Evolutionary conservation across 352 stramenopile species (phyloP), one percentile per base, ranked within the genome.

Genomic region (Phytophthora cactorum): DNA sequence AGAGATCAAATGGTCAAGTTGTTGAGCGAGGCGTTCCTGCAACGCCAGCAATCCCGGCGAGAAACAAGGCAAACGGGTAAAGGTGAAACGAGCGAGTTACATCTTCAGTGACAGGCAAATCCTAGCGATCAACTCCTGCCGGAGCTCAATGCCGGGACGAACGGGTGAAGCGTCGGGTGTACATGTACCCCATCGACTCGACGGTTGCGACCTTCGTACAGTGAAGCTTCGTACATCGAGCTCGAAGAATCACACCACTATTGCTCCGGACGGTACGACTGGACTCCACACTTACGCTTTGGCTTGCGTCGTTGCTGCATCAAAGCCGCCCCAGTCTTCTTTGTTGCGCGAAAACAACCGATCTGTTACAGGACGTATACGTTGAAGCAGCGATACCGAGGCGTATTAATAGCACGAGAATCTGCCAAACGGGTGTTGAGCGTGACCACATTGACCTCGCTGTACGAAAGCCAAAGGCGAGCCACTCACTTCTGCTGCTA

Each of bases 81-180:
- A 65, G 38, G 34, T 44, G 51, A 25, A 55, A n/a, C 29, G 29
- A 49, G 51, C 31, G 17, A 63, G 60, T 63, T 39, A 22, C 22
- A 63, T 49, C 61, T 57, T 41, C 32, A 14, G 25, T 60, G 59
- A 47, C 50, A 52, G 32, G 51, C 52, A 67, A 55, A 50, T 57
- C 53, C n/a, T 68, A 52, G 25, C 52, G 61, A 68, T 45, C 25
- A 57, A 49, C 39, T 38, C 49, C 44, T 43, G 29, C 5, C 17
- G 38, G 5, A 50, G 53, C 10, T 34, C 54, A 61, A 39, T 9
- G 54, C 54, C 41, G 43, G 54, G 53, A 60, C 39, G 53, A 60
- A 60, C 41, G 41, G 53, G 52, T 59, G 52, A 5, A 60, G 53
- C 28, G 31, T 14, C 31, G 41, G 36, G 22, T 22, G 52, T n/a